Evolutionary conservation across 2,329 filamentous ascomycete species (phyloP).

Genomic region (Cercospora citrullina): DNA sequence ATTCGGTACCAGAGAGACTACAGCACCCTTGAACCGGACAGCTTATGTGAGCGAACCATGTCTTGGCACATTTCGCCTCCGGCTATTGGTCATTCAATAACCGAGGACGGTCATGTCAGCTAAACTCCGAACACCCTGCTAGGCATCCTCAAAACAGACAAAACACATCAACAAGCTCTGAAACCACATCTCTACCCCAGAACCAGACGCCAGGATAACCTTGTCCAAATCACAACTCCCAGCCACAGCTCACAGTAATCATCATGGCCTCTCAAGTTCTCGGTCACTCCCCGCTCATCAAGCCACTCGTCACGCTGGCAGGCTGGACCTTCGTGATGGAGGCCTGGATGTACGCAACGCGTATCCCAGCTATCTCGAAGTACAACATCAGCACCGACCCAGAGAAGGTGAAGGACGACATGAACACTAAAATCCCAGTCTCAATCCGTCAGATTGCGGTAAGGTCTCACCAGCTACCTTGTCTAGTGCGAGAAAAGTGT

Average conservation of each 20-base stretch:
- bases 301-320: slow-evolving; percentile 36
- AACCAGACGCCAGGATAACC: neutral
- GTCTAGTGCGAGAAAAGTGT: neutral
- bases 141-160: neutral
- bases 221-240: neutral
- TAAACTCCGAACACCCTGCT: neutral
- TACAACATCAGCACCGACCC: slow-evolving; percentile 29
- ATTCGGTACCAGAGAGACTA: neutral
- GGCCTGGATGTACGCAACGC: slow-evolving; percentile 43
- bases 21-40: neutral
- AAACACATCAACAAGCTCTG: neutral
- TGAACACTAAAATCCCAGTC: slow-evolving; percentile 23
- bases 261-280: slow-evolving; percentile 10
- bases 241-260: neutral
- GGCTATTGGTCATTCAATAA: neutral
- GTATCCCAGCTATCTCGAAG: slow-evolving; percentile 39
- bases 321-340: slow-evolving; percentile 45
- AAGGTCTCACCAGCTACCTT: neutral
- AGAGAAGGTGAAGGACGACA: slow-evolving; percentile 11
- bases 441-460: slow-evolving; percentile 34
- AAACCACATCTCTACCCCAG: neutral
- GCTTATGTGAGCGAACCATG: neutral
- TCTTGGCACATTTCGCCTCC: neutral
- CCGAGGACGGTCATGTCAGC: neutral
- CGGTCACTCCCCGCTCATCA: slow-evolving; percentile 9